Evolutionary conservation across 306 rosid species (phyloP).

Genomic region (Rosa rugosa): DNA sequence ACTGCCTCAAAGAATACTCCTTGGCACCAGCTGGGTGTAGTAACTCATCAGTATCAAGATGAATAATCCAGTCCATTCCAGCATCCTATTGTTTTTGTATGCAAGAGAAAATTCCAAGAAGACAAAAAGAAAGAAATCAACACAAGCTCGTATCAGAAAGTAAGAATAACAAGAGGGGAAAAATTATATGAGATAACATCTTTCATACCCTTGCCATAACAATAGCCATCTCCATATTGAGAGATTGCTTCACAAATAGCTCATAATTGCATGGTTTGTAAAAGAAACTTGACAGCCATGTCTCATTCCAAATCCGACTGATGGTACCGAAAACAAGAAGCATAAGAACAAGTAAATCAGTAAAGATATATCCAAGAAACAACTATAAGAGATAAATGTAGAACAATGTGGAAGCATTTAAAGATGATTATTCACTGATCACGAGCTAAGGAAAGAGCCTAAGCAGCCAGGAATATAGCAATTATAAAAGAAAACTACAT

Average conservation of each 20-base stretch:
- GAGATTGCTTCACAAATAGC: slow-evolving; percentile 98
- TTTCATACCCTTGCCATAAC: slow-evolving; percentile 93
- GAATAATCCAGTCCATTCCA: slow-evolving; percentile 97
- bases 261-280: slow-evolving; percentile 99
- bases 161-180: slow-evolving; percentile 2
- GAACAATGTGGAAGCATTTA: neutral
- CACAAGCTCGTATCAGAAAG: neutral
- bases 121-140: slow-evolving; percentile 1
- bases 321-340: slow-evolving; percentile 30
- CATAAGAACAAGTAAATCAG: slow-evolving; percentile 2
- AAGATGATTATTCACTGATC: neutral
- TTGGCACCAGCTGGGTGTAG: slow-evolving; percentile 89
- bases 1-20: slow-evolving; percentile 86
- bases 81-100: slow-evolving; percentile 57
- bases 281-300: slow-evolving; percentile 95
- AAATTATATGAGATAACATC: slow-evolving; percentile 19
- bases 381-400: neutral
- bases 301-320: slow-evolving; percentile 99
- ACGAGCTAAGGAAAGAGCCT: neutral
- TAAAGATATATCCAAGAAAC: neutral
- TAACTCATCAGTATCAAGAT: slow-evolving; percentile 94
- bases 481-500: neutral
- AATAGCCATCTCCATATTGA: slow-evolving; percentile 99
- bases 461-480: neutral
- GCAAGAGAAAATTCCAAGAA: slow-evolving; percentile 18